These are phyloP conservation scores for Starmerella stigmatis DNA, from an alignment of 805 yeast species.

Conservation along the genomic window DNA sequence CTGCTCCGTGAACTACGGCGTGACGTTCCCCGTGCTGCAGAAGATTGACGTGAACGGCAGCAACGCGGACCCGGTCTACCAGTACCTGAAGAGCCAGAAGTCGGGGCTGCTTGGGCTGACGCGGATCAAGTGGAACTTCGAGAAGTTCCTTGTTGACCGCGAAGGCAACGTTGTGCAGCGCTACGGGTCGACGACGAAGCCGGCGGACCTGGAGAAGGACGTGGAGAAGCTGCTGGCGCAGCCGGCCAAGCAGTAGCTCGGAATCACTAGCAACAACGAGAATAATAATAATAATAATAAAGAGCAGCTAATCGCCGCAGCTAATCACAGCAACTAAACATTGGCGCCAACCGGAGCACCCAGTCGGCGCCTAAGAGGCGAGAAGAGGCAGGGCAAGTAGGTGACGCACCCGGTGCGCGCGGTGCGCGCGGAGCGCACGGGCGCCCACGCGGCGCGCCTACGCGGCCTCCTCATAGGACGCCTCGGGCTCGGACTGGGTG, in stretches of 20 bases:
- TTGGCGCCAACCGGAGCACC: too few relatives aligned
- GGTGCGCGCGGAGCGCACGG: too few relatives aligned
- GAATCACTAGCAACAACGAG: background rate
- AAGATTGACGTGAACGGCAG: constrained; percentile 87
- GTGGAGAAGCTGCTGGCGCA: constrained; percentile 46
- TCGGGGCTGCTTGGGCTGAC: constrained; percentile 53
- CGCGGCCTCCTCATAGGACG: too few relatives aligned
- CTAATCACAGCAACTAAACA: too few relatives aligned
- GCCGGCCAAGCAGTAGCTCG: background rate
- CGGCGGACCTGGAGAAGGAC: constrained; percentile 46
- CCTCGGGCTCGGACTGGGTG: constrained; percentile 14
- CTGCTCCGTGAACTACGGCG: constrained; percentile 78
- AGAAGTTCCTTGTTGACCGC: constrained; percentile 54
- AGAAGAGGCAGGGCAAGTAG: too few relatives aligned
- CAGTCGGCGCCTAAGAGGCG: background rate
- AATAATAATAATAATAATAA: background rate
- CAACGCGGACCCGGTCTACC: constrained; percentile 68
- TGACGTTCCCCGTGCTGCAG: constrained; percentile 76
- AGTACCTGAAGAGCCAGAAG: constrained; percentile 61
- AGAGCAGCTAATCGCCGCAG: too few relatives aligned
- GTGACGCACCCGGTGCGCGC: too few relatives aligned
- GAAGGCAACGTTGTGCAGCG: constrained; percentile 54
- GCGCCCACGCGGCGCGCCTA: background rate
- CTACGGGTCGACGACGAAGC: constrained; percentile 59
- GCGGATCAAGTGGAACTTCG: constrained; percentile 72